Evolutionary conservation across 2,329 filamentous ascomycete genomes (phyloP).

Genomic region (Sarocladiaceae sp.): DNA sequence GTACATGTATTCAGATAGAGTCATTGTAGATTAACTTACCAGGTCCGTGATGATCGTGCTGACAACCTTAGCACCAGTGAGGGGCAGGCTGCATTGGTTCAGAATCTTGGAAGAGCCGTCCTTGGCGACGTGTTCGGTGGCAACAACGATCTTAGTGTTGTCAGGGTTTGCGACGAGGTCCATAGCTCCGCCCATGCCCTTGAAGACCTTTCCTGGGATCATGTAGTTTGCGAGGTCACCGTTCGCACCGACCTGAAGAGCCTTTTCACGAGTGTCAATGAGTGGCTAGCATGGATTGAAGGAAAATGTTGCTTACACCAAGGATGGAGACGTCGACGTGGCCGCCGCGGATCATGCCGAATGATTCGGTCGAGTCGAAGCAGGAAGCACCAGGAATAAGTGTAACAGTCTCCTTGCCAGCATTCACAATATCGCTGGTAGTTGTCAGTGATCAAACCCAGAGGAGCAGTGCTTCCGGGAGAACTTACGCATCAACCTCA

Average conservation of each 20-base stretch:
- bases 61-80: constrained; percentile 64
- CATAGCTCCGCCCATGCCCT: constrained; percentile 82
- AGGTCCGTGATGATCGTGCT: constrained; percentile 72
- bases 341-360: constrained; percentile 82
- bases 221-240: constrained; percentile 88
- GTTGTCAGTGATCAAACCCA: constrained; percentile 19
- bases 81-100: constrained; percentile 56
- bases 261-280: constrained; percentile 21
- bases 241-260: constrained; percentile 72
- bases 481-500: constrained; percentile 58
- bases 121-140: constrained; percentile 67
- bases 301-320: constrained; percentile 40
- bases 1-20: neutral
- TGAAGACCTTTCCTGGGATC: constrained; percentile 83
- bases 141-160: constrained; percentile 67
- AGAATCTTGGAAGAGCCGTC: constrained; percentile 65
- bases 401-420: constrained; percentile 84
- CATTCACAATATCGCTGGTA: constrained; percentile 67
- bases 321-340: constrained; percentile 82
- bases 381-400: constrained; percentile 70
- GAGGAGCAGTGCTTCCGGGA: neutral
- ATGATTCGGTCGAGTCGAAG: constrained; percentile 78
- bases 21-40: constrained; percentile 38
- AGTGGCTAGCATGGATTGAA: constrained; percentile 9
- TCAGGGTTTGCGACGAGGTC: constrained; percentile 69